Evolutionary conservation across 169 alveolate genomes (phyloP), one percentile per base, ranked within the genome.

Genomic region (Theileria orientalis): DNA sequence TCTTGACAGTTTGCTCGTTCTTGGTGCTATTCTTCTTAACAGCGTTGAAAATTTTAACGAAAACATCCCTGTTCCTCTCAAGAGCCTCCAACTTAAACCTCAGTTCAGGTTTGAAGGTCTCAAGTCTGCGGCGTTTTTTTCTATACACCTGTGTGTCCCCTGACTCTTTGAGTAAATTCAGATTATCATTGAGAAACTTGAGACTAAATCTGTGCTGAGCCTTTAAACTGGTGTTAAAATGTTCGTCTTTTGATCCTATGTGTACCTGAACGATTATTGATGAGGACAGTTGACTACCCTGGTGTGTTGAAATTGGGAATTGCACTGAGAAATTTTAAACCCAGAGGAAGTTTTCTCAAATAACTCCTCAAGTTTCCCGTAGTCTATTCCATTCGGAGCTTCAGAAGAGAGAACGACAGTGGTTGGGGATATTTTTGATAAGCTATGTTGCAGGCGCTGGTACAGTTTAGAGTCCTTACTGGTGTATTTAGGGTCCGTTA

Each of bases 381-480:
- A 29, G 11, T 63, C 63, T 8, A 63, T 3, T 19, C 27, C 64
- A 42, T 63, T 33, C 2, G 23, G 23, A 9, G 21, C 21, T 21
- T 19, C 64, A 9, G 74, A 29, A 23, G 74, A 68, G 19, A 60
- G 25, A 27, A 77, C 13, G 14, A 67, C 74, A 23, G 59, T 51
- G 30, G 67, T 30, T 7, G 74, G 56, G 3, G 75, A 30, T 21
- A 77, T 54, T 25, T 73, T 69, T 29, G 61, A 49, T 56, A 77
- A 40, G 3, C 72, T 73, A 7, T 41, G 11, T 6, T 35, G 52
- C 37, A 73, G 52, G 13, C 82, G 73, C 5, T 70, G 19, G 61
- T 62, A 70, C 29, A 68, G 69, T 47, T 61, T 69, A 0, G 86
- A 62, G 27, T 33, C 71, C 14, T 51, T 69, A 29, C 35, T 59